Base-by-base conservation (phyloP, 305 asterid species). In the Caryopteris hybrid region DNA sequence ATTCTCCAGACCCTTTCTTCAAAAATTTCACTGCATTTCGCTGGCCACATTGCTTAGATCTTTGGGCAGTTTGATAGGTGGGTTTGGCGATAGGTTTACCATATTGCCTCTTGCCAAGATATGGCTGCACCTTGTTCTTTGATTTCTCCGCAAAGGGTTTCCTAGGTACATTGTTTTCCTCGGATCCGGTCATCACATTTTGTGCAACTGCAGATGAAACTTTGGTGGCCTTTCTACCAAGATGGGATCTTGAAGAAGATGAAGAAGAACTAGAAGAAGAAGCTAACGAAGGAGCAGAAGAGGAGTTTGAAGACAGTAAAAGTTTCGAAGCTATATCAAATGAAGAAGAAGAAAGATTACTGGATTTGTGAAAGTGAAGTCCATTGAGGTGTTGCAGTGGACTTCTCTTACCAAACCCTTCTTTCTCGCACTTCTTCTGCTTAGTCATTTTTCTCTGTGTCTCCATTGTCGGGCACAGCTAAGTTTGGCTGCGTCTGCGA, bases 121-220 rank as follows among this genome's bases (percentile, higher is more conserved):
- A n/a, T n/a, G n/a, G n/a, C n/a, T 25, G 31, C 31, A 34, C 54
- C 14, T 16, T 61, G 7, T 39, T 58, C 52, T 59, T 69, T 8
- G 61, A 21, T 18, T 53, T 53, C 14, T 42, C 64, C 27, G 55
- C 20, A 53, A 52, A 27, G 16, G 69, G 63, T 27, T 51, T 71
- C 56, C 36, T 58, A 23, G 68, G 74, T 12, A 48, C 17, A 41
- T 25, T 64, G 29, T 57, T 66, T n/a, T 50, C 73, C 20, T 59
- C 66, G 61, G 77, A 73, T 64, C 63, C 62, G 71, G 74, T 42
- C 52, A 11, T 22, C 61, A n/a, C 36, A 38, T 68, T 74, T 12
- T n/a, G 18, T 18, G 66, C 6, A 52, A 18, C 21, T 25, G 17
- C 13, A 38, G 78, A 51, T 59, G 72, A 65, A 25, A 64, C 5